Percentiles rank a stretch among this genome's conserved stretches.
Conservation (phyloP, 495 filamentous ascomycete species). For the Cercophora scortea region DNA sequence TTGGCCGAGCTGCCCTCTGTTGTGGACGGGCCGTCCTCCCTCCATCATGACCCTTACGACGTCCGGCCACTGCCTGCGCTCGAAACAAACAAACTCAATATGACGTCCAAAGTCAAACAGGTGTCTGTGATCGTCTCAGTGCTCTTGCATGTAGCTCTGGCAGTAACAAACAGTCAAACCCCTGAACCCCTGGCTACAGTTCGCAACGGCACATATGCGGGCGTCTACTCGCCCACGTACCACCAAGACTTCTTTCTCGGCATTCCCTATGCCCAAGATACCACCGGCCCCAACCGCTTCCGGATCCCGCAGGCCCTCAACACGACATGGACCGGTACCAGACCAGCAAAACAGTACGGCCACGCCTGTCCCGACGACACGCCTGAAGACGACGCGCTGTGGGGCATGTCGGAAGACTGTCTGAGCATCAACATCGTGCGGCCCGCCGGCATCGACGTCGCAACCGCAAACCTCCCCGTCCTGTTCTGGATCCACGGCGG, state of each 20-base stretch:
- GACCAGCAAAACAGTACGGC: conserved; percentile 36
- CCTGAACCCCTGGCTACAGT: not conserved
- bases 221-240: conserved; percentile 22
- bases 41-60: not conserved
- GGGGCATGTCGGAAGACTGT: conserved; percentile 56
- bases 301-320: conserved; percentile 49
- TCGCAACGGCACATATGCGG: conserved; percentile 28
- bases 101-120: not conserved
- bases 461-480: conserved; percentile 45
- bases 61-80: not conserved
- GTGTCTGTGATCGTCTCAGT: not conserved
- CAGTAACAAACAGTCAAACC: not conserved
- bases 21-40: not conserved
- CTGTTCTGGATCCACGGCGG: conserved; percentile 65
- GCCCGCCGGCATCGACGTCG: conserved; percentile 31
- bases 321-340: conserved; percentile 32
- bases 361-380: conserved; percentile 46
- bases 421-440: conserved; percentile 58
- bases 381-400: conserved; percentile 32
- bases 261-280: conserved; percentile 58
- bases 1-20: not conserved
- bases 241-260: conserved; percentile 50
- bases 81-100: not conserved
- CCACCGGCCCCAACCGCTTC: conserved; percentile 50
- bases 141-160: not conserved